A percentile compares a stretch with the other conserved stretches of the same genome.
Conservation (phyloP, 1,284 basidiomycete genomes). For the Coniophora puteana region DNA sequence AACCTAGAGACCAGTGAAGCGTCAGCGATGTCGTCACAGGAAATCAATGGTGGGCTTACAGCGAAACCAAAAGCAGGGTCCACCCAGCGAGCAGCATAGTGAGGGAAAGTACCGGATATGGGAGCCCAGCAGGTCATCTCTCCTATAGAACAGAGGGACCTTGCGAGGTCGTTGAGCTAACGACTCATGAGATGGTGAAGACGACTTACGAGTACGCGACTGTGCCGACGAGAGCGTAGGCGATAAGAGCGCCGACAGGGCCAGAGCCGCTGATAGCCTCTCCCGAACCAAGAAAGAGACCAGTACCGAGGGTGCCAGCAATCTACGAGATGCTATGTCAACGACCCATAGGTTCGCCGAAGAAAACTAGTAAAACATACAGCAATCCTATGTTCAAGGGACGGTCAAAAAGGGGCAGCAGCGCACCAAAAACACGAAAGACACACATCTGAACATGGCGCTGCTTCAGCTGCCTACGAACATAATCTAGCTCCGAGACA, state of each 20-base stretch:
- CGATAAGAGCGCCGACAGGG: slow-evolving; percentile 57
- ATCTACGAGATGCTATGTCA: slow-evolving; percentile 64
- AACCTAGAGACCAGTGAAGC: slow-evolving; percentile 21
- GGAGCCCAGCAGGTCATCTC: slow-evolving; percentile 74
- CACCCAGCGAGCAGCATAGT: slow-evolving; percentile 71
- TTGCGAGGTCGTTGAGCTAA: slow-evolving; percentile 16
- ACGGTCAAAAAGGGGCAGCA: no score
- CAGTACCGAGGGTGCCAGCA: slow-evolving; percentile 73
- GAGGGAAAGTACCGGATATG: slow-evolving; percentile 72
- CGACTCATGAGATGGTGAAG: not conserved
- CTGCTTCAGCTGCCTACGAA: slow-evolving; percentile 56
- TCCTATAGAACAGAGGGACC: slow-evolving; percentile 59
- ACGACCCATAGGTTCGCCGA: slow-evolving; percentile 48
- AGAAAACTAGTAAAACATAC: slow-evolving; percentile 71
- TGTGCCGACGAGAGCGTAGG: slow-evolving; percentile 56
- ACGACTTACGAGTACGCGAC: slow-evolving; percentile 52
- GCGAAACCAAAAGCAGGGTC: slow-evolving; percentile 78
- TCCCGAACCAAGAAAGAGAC: slow-evolving; percentile 81
- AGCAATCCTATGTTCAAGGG: slow-evolving; percentile 43
- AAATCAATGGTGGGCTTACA: slow-evolving; percentile 23
- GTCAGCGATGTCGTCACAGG: slow-evolving; percentile 1
- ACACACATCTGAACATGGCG: slow-evolving; percentile 71
- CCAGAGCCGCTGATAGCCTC: slow-evolving; percentile 51
- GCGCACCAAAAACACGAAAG: not conserved
- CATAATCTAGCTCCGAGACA: slow-evolving; percentile 10